Evolutionary conservation across 352 stramenopile genomes (phyloP), one percentile per base, ranked within the genome.

Genomic region (Blastocystis sp.): DNA sequence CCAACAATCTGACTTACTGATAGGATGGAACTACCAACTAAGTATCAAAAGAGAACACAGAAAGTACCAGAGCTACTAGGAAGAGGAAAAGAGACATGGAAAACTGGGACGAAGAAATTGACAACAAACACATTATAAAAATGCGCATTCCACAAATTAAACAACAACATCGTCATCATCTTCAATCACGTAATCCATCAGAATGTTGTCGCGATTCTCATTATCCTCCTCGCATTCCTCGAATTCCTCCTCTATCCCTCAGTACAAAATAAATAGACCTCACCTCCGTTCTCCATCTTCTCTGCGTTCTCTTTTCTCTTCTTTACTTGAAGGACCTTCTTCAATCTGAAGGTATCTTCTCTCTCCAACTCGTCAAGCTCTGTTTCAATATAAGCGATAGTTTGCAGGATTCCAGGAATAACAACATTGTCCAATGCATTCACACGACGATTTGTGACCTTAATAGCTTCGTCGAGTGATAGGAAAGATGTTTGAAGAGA

Each of bases 381-480:
- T 90, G 95, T 92, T 60, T 93, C 93, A 91, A 99, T 99, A 92
- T 99, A 99, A 90, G 94, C 93, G 69, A 99, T 96, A 22, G 96
- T 97, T 33, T 91, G 93, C 91, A 98, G 95, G 82, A 99, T 98
- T 88, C 95, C 96, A 48, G 97, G 97, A 93, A 99, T 98, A 58
- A 97, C 98, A 35, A 99, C 97, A 91, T 99, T 98, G 90, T 99
- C 97, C 91, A 99, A 93, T 22, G 97, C 97, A 92, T 99, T 99
- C 62, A 99, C 97, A 92, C 97, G 95, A 87, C 97, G 95, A 92
- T 99, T 99, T 27, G 97, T 99, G 58, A 99, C 94, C 92, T 98
- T 98, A 58, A 98, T 90, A 17, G 97, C 97, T 92, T 99, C 97
- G 91, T 99, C 97, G 76, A 99, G 93, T 37, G 97, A 98, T 44